Percentiles rank a stretch among this genome's conserved stretches.
phyloP scores from a whole-genome alignment of 1,284 basidiomycete species.

The Ceratobasidium theobromae region DNA sequence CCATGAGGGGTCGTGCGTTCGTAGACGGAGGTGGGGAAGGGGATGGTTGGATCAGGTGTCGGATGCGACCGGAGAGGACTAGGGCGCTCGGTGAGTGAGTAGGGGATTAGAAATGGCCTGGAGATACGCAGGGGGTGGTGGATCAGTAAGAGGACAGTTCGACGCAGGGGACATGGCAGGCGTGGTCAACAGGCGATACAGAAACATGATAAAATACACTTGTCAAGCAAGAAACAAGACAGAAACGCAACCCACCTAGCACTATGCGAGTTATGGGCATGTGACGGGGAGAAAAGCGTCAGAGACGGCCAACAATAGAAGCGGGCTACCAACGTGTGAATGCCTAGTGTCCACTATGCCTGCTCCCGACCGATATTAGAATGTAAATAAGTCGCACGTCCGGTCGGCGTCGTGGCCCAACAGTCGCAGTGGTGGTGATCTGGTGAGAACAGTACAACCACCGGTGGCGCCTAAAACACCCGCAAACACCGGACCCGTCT shows the following conservation, averaged over 20 bases:
- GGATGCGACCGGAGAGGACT: constrained; percentile 2
- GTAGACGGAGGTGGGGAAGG: not conserved
- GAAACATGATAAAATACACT: not conserved
- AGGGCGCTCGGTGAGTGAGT: not conserved
- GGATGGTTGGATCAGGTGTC: not conserved
- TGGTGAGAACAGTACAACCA: constrained; percentile 13
- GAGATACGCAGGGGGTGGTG: not conserved
- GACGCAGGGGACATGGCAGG: not conserved
- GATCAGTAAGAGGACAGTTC: not conserved
- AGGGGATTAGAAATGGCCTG: constrained; percentile 2
- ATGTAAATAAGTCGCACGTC: not conserved
- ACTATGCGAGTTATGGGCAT: constrained; percentile 7
- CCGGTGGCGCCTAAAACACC: not conserved
- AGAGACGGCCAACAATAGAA: not conserved
- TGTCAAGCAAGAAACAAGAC: not conserved
- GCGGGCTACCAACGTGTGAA: not conserved
- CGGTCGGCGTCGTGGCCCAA: constrained; percentile 18
- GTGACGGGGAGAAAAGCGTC: not conserved
- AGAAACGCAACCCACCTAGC: not conserved
- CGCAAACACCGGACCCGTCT: not conserved
- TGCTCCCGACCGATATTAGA: not conserved
- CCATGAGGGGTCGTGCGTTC: constrained; percentile 42
- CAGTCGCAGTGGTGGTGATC: not conserved
- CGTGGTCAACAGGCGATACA: not conserved
- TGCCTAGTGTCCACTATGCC: not conserved